Conservation (phyloP, 2,329 filamentous ascomycete genomes). For the Ceratocystis cubensis region DNA sequence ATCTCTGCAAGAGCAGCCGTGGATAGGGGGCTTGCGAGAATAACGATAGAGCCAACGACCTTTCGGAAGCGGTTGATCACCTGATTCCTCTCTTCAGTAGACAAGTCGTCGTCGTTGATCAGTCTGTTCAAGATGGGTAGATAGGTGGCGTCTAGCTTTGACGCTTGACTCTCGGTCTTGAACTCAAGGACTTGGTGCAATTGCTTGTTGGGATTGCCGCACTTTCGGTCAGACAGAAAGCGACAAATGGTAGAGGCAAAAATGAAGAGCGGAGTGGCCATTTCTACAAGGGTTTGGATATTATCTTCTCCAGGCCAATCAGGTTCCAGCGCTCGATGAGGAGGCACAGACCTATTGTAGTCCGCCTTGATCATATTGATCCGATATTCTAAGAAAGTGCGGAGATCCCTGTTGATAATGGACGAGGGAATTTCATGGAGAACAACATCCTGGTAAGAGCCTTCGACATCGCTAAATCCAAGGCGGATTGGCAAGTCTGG, state of each 20-base stretch:
- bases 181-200: not conserved
- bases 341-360: not conserved
- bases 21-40: not conserved
- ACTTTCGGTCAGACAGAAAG: not conserved
- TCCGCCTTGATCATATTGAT: not conserved
- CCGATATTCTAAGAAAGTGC: slow-evolving; percentile 28
- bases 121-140: slow-evolving; percentile 1
- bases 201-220: not conserved
- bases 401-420: not conserved
- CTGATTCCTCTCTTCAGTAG: not conserved
- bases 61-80: not conserved
- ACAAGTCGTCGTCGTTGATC: not conserved
- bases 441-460: slow-evolving; percentile 30
- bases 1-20: not conserved
- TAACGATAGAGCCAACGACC: not conserved
- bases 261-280: not conserved
- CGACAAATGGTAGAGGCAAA: not conserved
- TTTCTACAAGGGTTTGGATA: not conserved
- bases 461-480: slow-evolving; percentile 30
- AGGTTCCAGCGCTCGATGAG: not conserved
- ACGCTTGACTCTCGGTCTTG: not conserved
- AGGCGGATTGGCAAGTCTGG: slow-evolving; percentile 24
- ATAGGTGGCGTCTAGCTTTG: not conserved
- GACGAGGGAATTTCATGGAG: slow-evolving; percentile 26
- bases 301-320: not conserved